A percentile compares a stretch with the other conserved stretches of the same genome.
Evolutionary conservation across 257 asterid genomes (phyloP).

Genomic region (Solanum habrochaites): DNA sequence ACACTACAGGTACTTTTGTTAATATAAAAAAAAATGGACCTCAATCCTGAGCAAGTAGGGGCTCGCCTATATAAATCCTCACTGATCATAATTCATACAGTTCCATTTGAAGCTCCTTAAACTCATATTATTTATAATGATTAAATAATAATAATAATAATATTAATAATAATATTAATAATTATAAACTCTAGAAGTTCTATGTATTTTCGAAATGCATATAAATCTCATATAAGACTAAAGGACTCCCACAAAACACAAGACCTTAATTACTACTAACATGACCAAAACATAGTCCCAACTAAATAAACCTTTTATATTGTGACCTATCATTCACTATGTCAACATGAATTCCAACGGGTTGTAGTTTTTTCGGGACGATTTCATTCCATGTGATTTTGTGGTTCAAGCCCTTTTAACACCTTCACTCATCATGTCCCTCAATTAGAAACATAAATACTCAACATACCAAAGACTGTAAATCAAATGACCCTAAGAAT

Average conservation of each 20-base stretch:
- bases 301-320: no score
- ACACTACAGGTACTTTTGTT: background rate
- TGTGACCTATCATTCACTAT: no score
- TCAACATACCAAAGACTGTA: no score
- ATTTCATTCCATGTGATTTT: no score
- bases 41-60: background rate
- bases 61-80: background rate
- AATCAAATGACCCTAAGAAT: no score
- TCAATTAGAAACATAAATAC: no score
- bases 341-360: no score
- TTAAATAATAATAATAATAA: background rate
- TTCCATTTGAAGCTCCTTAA: background rate
- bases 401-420: no score
- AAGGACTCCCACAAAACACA: background rate
- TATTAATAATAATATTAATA: background rate
- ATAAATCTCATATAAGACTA: background rate
- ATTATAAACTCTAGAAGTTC: background rate
- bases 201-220: background rate
- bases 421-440: no score
- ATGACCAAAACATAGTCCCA: background rate
- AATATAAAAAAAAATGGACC: background rate
- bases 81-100: background rate
- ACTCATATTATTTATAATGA: background rate
- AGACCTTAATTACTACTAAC: background rate
- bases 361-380: no score